Percentiles rank a stretch among this genome's conserved stretches.
Conservation (phyloP, 116 monocot genomes). For the Cymodocea nodosa region DNA sequence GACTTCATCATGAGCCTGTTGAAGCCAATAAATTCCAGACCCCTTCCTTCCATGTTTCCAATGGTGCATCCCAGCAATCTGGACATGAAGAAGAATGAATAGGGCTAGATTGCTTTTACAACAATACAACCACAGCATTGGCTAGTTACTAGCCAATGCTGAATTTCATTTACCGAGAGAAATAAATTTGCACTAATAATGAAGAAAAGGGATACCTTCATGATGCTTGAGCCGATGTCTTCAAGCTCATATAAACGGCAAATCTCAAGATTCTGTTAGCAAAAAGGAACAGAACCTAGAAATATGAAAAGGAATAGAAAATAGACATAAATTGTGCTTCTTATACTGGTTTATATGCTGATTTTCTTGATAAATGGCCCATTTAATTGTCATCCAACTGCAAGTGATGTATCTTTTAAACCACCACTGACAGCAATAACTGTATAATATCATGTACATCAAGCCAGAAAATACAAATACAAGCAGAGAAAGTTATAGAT, state of each 20-base stretch:
- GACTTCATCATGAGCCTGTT: constrained; percentile 79
- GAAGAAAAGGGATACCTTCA: constrained; percentile 56
- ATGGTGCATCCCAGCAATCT: constrained; percentile 87
- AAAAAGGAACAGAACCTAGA: constrained; percentile 6
- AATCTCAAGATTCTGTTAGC: constrained; percentile 68
- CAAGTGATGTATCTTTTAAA: too few relatives aligned
- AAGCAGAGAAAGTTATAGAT: background rate
- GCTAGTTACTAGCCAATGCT: too few relatives aligned
- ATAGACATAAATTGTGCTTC: background rate
- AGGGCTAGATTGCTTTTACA: background rate
- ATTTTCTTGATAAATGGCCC: too few relatives aligned
- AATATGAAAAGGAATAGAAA: background rate
- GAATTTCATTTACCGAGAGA: background rate
- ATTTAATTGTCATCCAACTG: too few relatives aligned
- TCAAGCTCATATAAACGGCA: constrained; percentile 89
- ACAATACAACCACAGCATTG: too few relatives aligned
- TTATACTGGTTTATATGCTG: too few relatives aligned
- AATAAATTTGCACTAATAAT: too few relatives aligned
- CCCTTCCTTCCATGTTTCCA: constrained; percentile 98
- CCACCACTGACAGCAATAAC: background rate
- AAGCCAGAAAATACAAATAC: background rate
- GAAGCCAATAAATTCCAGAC: constrained; percentile 87
- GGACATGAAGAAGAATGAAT: constrained; percentile 5
- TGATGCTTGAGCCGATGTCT: constrained; percentile 52
- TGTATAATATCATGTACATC: background rate